These are phyloP conservation scores for Colletotrichum lini DNA, from an alignment of 2,329 filamentous ascomycete genomes.

Conservation along the genomic window DNA sequence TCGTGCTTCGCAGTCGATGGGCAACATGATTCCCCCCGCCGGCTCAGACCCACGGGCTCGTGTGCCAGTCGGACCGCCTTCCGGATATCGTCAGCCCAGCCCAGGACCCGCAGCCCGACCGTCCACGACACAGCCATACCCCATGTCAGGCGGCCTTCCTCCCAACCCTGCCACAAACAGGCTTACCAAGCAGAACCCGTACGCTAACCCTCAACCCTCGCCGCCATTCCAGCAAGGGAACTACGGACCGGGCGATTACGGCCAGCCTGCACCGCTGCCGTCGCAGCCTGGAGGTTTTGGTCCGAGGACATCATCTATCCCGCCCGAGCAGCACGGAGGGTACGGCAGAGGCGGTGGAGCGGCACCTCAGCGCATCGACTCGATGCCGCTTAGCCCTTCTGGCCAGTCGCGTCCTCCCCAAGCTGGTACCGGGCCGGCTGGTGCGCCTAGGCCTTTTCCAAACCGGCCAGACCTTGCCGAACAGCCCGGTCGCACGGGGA, in stretches of 20 bases:
- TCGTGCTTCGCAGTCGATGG: constrained; percentile 61
- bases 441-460: constrained; percentile 27
- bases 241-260: constrained; percentile 42
- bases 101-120: constrained; percentile 51
- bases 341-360: constrained; percentile 48
- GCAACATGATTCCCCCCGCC: constrained; percentile 62
- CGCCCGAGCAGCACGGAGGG: constrained; percentile 49
- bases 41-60: constrained; percentile 59
- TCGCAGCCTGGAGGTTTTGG: constrained; percentile 56
- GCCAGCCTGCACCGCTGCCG: constrained; percentile 41
- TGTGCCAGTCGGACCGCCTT: constrained; percentile 58
- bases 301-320: constrained; percentile 52
- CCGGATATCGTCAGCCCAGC: constrained; percentile 58
- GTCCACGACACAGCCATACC: constrained; percentile 47
- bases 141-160: constrained; percentile 49
- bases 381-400: constrained; percentile 46
- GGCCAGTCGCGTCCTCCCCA: constrained; percentile 36
- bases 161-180: constrained; percentile 55
- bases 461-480: constrained; percentile 39
- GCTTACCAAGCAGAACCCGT: constrained; percentile 55
- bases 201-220: constrained; percentile 46
- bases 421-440: constrained; percentile 29
- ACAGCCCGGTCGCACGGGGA: constrained; percentile 51
- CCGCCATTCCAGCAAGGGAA: constrained; percentile 47
- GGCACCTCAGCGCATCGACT: constrained; percentile 51